Conservation (phyloP, 192 early-diverging fungal species). For the Coemansia sp. region DNA sequence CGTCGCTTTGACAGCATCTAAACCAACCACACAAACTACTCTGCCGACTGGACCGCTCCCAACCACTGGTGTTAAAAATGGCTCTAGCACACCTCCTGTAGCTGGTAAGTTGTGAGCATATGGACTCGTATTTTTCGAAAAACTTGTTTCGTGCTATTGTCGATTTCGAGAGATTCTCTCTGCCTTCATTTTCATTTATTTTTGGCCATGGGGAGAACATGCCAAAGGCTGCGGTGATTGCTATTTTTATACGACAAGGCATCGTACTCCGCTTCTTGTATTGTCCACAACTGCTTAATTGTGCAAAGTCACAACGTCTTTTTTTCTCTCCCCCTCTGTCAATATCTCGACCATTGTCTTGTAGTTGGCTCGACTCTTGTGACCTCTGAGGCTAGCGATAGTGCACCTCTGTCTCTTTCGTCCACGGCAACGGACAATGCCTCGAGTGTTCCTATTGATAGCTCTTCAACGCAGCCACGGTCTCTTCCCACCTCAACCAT, state of each 20-base stretch:
- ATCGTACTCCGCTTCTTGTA: neutral
- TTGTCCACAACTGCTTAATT: neutral
- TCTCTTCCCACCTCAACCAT: neutral
- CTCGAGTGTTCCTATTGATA: neutral
- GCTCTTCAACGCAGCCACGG: neutral
- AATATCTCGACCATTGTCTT: neutral
- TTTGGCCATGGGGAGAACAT: neutral
- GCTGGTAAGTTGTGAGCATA: neutral
- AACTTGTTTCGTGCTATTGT: neutral
- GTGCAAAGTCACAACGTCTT: neutral
- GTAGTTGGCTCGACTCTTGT: constrained; percentile 1
- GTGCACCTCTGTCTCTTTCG: neutral
- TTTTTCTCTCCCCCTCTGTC: neutral
- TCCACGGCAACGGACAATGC: neutral
- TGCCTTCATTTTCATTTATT: neutral
- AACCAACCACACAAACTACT: neutral
- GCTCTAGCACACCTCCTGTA: neutral
- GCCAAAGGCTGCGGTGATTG: neutral
- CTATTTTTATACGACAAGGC: neutral
- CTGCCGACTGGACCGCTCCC: neutral
- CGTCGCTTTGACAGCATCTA: neutral
- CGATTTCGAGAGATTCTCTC: neutral
- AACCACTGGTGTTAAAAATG: neutral
- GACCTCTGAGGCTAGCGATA: neutral
- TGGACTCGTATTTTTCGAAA: neutral